Evolutionary conservation across 257 asterid species (phyloP), one percentile per base, ranked within the genome.

Genomic region (Salvia hispanica): DNA sequence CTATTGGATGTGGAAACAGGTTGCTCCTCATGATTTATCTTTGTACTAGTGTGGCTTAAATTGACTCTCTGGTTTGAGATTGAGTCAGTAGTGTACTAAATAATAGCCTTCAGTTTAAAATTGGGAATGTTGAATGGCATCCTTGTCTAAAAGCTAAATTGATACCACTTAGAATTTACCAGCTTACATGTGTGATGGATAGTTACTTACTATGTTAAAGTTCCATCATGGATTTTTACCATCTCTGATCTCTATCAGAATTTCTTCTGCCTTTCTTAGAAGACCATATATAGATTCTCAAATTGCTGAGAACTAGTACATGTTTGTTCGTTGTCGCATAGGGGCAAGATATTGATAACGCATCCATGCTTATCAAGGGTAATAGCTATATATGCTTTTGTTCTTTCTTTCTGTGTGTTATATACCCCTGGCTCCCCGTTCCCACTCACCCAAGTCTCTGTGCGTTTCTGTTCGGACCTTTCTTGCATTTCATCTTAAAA

Each of bases 361-460:
- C 25, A n/a, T 61, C 11, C 33, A 59, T 42, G 48, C 56, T 62
- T 39, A 40, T 70, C 50, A 46, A 15, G 40, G 52, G 50, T 10
- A 46, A 34, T 39, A 39, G 6, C 18, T 45, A 10, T 45, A 10
- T 10, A n/a, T 69, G 25, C 59, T 40, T 33, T 34, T 45, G 31
- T 25, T 25, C 31, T 25, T 25, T 25, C 31, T 25, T 25, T 25
- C 3, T 25, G 31, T 21, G 39, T 42, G 12, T 36, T 34, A 36
- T 34, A 36, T 15, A 65, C 4, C 52, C 13, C 46, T 47, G 50
- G 10, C 34, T 5, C 28, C 40, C 37, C 28, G 7, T 1, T 0
- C 66, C 52, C 28, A 1, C 1, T 2, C 46, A 7, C 9, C 7
- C 13, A 12, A 5, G 33, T 4, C 58, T 8, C 0, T 33, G 18